Base-by-base conservation (phyloP, 108 stramenopile genomes). In the Fragilaria radians region DNA sequence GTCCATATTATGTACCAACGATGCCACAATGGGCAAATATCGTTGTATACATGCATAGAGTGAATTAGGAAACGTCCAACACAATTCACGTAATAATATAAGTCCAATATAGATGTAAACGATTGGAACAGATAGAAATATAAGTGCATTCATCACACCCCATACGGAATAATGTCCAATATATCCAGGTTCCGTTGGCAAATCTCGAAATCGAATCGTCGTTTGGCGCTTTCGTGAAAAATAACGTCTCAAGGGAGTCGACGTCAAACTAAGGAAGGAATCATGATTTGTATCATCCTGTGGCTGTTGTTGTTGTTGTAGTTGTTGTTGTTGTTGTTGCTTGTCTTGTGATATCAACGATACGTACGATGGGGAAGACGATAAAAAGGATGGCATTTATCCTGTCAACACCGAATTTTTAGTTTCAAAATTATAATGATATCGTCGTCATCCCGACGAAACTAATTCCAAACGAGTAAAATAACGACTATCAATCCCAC, bases 21-120 rank as follows among this genome's bases (percentile, higher is more conserved):
- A 74, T 25, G 78, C 80, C 27, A 86, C 52, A 27, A 62, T 34
- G 0, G 85, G 79, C 9, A 83, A 52, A 55, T 88, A 86, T 0
- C 46, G 27, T 52, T 79, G 66, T 30, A 92, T 69, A 28, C 75
- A 70, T 29, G 71, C 67, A 27, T 75, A 54, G 31, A 88, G 49
- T 7, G 80, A 63, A 14, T 69, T 63, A 17, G 81, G 88, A 59
- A 80, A 88, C 24, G 71, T 63, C 24, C 65, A 49, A 30, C 80
- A 79, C 19, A 90, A 56, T 64, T 91, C 90, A 48, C 90, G 70
- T 50, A 85, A 62, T 23, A 88, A 36, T 26, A 86, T 84, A 24
- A 91, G 50, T 22, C 62, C 54, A 53, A 86, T 90, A 55, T 89
- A 93, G 33, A 88, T 58, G 52, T 88, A 83, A 0, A 78, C 78